phyloP scores from a whole-genome alignment of 176 grass and related monocot genomes.

The Eragrostis curvula region DNA sequence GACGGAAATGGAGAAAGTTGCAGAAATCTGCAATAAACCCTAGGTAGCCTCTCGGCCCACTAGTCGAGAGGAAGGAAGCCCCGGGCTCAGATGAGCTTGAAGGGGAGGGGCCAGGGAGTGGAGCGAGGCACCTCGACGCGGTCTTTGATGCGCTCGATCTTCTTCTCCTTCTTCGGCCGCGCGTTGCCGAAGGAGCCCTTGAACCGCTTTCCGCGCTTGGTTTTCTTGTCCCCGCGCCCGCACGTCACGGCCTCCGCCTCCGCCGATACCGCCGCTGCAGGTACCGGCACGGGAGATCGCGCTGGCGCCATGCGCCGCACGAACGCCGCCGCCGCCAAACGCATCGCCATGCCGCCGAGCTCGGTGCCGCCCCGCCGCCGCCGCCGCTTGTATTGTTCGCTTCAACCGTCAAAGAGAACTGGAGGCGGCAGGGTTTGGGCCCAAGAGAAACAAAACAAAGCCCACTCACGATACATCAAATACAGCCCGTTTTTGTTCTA shows the following conservation, averaged over 20 bases:
- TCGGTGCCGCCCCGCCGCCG: constrained; percentile 38
- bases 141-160: constrained; percentile 98
- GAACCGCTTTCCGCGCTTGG: constrained; percentile 96
- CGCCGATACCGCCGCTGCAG: background rate
- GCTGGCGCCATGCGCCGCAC: constrained; percentile 46
- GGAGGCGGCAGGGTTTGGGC: too few species aligned
- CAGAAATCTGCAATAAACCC: constrained; percentile 39
- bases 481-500: too few species aligned
- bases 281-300: constrained; percentile 19
- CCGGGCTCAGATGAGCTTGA: constrained; percentile 81
- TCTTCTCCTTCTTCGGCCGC: constrained; percentile 82
- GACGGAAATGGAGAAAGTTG: constrained; percentile 29
- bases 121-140: constrained; percentile 94
- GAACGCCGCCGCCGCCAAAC: constrained; percentile 51
- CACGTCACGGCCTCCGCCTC: constrained; percentile 66
- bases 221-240: constrained; percentile 96
- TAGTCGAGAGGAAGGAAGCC: background rate
- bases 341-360: constrained; percentile 61
- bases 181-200: constrained; percentile 95
- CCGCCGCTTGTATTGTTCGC: too few species aligned
- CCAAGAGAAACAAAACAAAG: too few species aligned
- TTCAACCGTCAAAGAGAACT: too few species aligned
- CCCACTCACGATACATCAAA: too few species aligned
- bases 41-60: constrained; percentile 34
- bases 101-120: constrained; percentile 95